A percentile compares a stretch with the other conserved stretches of the same genome.
phyloP scores from a whole-genome alignment of 2,329 filamentous ascomycete species.

The Bretziella fagacearum region DNA sequence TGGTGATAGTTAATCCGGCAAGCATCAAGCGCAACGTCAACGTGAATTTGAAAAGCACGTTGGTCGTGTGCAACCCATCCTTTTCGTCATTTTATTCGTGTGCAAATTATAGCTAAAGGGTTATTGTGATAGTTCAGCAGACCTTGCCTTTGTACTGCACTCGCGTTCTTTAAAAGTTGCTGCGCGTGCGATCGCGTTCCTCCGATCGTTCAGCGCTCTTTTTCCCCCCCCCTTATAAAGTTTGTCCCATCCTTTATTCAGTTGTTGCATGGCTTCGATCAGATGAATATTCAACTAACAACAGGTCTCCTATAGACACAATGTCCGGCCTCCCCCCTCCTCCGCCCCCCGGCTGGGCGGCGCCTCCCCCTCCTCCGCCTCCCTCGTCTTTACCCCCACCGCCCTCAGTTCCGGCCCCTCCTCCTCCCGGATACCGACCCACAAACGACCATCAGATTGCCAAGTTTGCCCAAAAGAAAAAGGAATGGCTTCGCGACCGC shows the following conservation, averaged over 20 bases:
- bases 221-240: too few species aligned
- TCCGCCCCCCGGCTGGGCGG: slow-evolving; percentile 41
- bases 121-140: slow-evolving; percentile 11
- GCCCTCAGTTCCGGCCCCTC: slow-evolving; percentile 41
- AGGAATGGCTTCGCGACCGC: slow-evolving; percentile 88
- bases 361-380: slow-evolving; percentile 37
- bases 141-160: slow-evolving; percentile 1
- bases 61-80: slow-evolving; percentile 11
- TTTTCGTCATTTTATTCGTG: background rate
- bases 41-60: slow-evolving; percentile 14
- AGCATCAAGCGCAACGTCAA: slow-evolving; percentile 11
- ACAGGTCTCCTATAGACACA: slow-evolving; percentile 15
- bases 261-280: background rate
- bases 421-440: slow-evolving; percentile 72
- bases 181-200: slow-evolving; percentile 14
- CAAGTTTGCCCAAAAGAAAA: slow-evolving; percentile 98
- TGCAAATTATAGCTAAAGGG: background rate
- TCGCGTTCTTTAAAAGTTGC: background rate
- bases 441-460: slow-evolving; percentile 67
- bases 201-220: slow-evolving; percentile 7
- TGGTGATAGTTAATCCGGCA: slow-evolving; percentile 5
- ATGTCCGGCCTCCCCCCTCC: slow-evolving; percentile 39
- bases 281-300: background rate
- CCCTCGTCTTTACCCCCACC: slow-evolving; percentile 40
- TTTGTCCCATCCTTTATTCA: background rate